Base-by-base conservation (phyloP, 352 stramenopile species). In the Lagenidium sp. region DNA sequence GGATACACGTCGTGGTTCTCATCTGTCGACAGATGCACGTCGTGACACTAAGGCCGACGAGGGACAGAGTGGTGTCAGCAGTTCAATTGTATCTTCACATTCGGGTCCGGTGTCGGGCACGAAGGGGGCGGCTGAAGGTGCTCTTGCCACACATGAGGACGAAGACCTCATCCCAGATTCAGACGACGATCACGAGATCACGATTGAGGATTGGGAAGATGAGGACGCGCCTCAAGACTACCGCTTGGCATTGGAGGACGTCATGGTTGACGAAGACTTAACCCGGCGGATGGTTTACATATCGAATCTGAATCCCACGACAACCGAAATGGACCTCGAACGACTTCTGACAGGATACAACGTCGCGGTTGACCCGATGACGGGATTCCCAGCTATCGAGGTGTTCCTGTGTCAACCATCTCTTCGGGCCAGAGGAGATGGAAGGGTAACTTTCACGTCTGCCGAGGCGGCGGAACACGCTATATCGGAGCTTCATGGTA, bases 261-360 rank as follows among this genome's bases (percentile, higher is more conserved):
- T 87, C 4, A 18, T 45, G 13, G 50, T 83, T 3, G 59, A 87
- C 40, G 53, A 63, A 28, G 41, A 49, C 11, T 25, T 69, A 11
- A 53, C 73, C 29, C 37, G 50, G 23, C 68, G 57, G 6, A 65
- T 64, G 13, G 58, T 87, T 18, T 87, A 87, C 40, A 68, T 84
- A 18, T 67, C 61, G 5, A 72, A 70, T 4, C 45, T 87, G 15
- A 74, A 72, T 15, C 65, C 55, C 3, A 59, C 55, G 8, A 58
- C 75, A 15, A 55, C 57, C 31, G 64, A 67, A 35, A 63, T 65
- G 16, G 50, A 67, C 24, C 60, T 87, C 23, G 65, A 67, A 41
- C 67, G 76, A 32, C 55, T 76, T 6, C 83, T 85, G 12, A 55
- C 53, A 2, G 54, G 50, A n/a, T 87, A 82, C 59, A 62, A 64